Percentiles rank a stretch among this genome's conserved stretches.
Evolutionary conservation across 306 rosid species (phyloP).

Genomic region (Datisca glomerata): DNA sequence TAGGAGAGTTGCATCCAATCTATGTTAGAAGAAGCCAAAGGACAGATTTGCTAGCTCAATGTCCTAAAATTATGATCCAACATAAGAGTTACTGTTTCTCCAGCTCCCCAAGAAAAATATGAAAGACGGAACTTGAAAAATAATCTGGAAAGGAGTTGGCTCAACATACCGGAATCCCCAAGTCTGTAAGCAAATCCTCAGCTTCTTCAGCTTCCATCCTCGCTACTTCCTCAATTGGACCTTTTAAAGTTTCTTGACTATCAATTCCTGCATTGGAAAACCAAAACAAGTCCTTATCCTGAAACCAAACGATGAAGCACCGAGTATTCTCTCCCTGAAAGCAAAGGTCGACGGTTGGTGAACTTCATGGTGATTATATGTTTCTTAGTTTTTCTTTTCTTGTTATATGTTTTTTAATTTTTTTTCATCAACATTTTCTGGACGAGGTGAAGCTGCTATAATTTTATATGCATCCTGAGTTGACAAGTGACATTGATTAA

Average conservation of each 20-base stretch:
- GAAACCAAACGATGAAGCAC: background rate
- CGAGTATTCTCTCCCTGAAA: background rate
- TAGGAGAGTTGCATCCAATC: background rate
- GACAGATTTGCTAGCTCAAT: background rate
- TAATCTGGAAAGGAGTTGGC: conserved; percentile 11
- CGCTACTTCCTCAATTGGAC: conserved; percentile 94
- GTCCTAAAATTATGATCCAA: no score
- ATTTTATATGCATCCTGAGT: no score
- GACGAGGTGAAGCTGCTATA: no score
- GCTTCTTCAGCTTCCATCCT: conserved; percentile 70
- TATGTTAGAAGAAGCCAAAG: background rate
- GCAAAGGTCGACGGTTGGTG: no score
- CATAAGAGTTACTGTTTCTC: no score
- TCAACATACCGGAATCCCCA: conserved; percentile 70
- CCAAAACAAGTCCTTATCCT: conserved; percentile 1
- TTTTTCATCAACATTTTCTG: no score
- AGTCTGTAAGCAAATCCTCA: conserved; percentile 53
- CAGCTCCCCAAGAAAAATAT: no score
- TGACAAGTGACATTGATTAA: no score
- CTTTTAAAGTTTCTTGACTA: conserved; percentile 50
- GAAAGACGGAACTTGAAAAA: no score
- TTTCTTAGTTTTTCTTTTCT: no score
- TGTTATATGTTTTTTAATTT: no score
- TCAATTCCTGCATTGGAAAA: conserved; percentile 43
- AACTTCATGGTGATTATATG: no score